Conservation (phyloP, 805 yeast species). For the Ogataea zsoltii region DNA sequence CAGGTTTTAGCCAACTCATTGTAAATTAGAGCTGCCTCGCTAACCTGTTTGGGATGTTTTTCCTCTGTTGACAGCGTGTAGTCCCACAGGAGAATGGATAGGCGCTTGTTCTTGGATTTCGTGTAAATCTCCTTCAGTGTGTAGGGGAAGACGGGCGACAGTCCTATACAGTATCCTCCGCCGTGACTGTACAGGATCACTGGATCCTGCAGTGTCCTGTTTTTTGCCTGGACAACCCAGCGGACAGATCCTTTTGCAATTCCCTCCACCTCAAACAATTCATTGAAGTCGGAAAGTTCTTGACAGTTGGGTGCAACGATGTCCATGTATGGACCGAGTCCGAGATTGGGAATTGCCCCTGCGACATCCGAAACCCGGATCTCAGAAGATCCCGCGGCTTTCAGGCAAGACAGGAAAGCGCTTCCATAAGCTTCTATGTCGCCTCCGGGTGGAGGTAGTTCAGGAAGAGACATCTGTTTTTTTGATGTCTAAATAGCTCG, state of each 20-base stretch:
- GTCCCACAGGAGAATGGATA: neutral
- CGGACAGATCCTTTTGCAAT: conserved; percentile 28
- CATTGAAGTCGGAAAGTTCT: neutral
- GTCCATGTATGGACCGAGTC: too few species aligned
- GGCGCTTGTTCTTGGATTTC: neutral
- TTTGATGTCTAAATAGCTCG: too few species aligned
- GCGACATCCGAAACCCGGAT: too few species aligned
- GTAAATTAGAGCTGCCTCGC: neutral
- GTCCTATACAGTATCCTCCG: conserved; percentile 2
- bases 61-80: neutral
- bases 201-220: neutral
- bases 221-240: conserved; percentile 2
- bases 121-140: neutral
- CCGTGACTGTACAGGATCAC: conserved; percentile 2
- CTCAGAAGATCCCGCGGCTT: too few species aligned
- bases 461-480: too few species aligned
- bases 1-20: conserved; percentile 4
- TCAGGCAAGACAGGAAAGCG: too few species aligned
- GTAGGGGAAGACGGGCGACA: neutral
- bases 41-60: neutral
- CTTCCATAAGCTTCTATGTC: too few species aligned
- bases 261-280: neutral
- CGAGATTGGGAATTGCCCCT: too few species aligned
- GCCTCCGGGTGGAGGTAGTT: too few species aligned
- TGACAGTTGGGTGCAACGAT: too few species aligned